Conservation (phyloP, 352 stramenopile genomes). For the Phytophthora ramorum region DNA sequence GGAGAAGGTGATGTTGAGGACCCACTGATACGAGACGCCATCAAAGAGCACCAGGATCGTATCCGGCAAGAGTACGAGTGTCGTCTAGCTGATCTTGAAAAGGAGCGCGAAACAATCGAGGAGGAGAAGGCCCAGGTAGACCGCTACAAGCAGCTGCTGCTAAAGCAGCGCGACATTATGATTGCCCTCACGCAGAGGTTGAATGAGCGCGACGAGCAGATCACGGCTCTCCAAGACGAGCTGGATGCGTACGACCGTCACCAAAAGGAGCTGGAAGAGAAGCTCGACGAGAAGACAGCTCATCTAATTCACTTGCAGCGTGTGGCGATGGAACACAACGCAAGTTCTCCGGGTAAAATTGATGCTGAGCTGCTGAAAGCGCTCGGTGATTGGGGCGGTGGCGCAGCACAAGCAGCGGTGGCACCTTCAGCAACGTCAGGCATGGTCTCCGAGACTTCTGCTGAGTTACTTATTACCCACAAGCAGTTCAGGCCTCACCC, state of each 20-base stretch:
- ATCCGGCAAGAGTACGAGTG: conserved; percentile 93
- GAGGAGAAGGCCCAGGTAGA: conserved; percentile 96
- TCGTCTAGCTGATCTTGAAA: conserved; percentile 92
- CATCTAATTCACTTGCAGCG: conserved; percentile 94
- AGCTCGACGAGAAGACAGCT: conserved; percentile 94
- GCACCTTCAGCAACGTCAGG: conserved; percentile 1
- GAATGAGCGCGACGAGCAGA: conserved; percentile 96
- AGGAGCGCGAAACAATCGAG: conserved; percentile 94
- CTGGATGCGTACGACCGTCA: conserved; percentile 94
- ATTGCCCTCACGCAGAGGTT: conserved; percentile 95
- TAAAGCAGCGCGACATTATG: conserved; percentile 98
- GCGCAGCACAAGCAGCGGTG: conserved; percentile 14
- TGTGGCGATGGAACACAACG: conserved; percentile 90
- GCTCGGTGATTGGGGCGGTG: conserved; percentile 64
- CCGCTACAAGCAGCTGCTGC: conserved; percentile 95
- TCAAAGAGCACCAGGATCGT: conserved; percentile 91
- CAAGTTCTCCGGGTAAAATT: conserved; percentile 65
- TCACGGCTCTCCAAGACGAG: conserved; percentile 95
- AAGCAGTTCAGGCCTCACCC: conserved; percentile 75
- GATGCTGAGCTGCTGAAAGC: conserved; percentile 69
- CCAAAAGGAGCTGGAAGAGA: conserved; percentile 93
- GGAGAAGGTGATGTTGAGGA: conserved; percentile 67
- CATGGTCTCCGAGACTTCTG: conserved; percentile 11
- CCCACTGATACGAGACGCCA: conserved; percentile 76
- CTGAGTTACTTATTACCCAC: conserved; percentile 63